phyloP scores from a whole-genome alignment of 2,329 filamentous ascomycete species.

The Penicillium sp. region DNA sequence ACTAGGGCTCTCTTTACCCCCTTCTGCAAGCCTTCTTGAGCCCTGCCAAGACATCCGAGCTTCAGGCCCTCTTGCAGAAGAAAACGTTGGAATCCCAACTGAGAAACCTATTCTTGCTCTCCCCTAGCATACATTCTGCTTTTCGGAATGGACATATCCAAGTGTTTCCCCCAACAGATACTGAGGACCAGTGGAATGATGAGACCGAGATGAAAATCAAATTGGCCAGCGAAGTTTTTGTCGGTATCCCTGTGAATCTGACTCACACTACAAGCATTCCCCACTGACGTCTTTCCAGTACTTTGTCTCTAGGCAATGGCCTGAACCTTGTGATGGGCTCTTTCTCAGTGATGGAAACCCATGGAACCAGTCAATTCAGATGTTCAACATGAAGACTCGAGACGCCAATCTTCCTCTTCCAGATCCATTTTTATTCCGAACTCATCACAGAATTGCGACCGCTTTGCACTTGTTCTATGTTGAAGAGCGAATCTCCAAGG shows the following conservation, averaged over 20 bases:
- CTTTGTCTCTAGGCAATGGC: not conserved
- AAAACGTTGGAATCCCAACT: not conserved
- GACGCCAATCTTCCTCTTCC: slow-evolving; percentile 5
- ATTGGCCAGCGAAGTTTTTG: slow-evolving; percentile 1
- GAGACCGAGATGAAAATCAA: slow-evolving; percentile 4
- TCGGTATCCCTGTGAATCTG: not conserved
- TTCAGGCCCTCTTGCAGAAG: slow-evolving; percentile 1
- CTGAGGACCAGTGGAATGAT: slow-evolving; percentile 3
- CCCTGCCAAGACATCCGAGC: not conserved
- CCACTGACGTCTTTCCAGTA: not conserved
- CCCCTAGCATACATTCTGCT: slow-evolving; percentile 9
- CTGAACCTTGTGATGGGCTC: slow-evolving; percentile 4
- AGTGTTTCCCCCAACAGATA: not conserved
- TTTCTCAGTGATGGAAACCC: slow-evolving; percentile 5
- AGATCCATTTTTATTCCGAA: slow-evolving; percentile 9
- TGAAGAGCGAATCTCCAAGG: slow-evolving; percentile 3
- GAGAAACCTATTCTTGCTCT: slow-evolving; percentile 7
- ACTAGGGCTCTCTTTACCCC: slow-evolving; percentile 4
- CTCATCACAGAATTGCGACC: slow-evolving; percentile 9
- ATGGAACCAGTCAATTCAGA: slow-evolving; percentile 3
- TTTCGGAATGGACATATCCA: slow-evolving; percentile 7
- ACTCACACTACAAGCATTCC: not conserved
- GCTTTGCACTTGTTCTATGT: slow-evolving; percentile 1
- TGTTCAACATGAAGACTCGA: slow-evolving; percentile 2
- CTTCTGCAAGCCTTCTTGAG: slow-evolving; percentile 7